Evolutionary conservation across 1,139 yeast genomes (phyloP), one percentile per base, ranked within the genome.

Genomic region (Meyerozyma sp.): DNA sequence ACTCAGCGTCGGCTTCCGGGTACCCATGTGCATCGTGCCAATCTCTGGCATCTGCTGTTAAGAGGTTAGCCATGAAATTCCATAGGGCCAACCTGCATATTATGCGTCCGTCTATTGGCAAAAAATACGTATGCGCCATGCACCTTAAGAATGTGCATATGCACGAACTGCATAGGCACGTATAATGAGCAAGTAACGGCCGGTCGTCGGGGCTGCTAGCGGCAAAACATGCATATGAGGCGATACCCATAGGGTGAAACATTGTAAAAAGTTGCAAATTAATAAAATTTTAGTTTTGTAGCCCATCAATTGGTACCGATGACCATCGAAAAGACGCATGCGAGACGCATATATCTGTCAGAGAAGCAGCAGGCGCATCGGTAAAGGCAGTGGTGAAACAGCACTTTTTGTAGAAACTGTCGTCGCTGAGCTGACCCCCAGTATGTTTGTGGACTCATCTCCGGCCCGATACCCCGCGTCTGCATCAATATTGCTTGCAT

Each of bases 1-100:
- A 34, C 37, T 20, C 37, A 18, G 4, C 37, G 26, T 34, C 37
- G 14, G 37, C 37, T 13, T 34, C 37, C 10, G 21, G 26, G 26
- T 34, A 34, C 25, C 37, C 37, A 18, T 34, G 37, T 5, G 37
- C 37, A 34, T 34, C 37, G 8, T 34, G 37, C 25, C 26, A 21
- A 13, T 34, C 37, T 18, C 37, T 9, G 14, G 25, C 16, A 34
- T 34, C 37, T 5, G 37, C 26, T 5, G 26, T 34, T 9, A 34
- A 21, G 4, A 34, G 37, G 8, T 27, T 20, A 11, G 25, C 13
- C 37, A 34, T 34, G 18, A 28, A 13, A 3, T 5, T 4, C 20
- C 20, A 13, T 11, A 4, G 5, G 6, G 3, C 3, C 34, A 2
- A 16, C 34, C 34, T 30, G 34, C 34, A 30, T 30, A 30, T 4